These are phyloP conservation scores for Pythium utonaiense DNA, from an alignment of 352 stramenopile species.

Conservation along the genomic window DNA sequence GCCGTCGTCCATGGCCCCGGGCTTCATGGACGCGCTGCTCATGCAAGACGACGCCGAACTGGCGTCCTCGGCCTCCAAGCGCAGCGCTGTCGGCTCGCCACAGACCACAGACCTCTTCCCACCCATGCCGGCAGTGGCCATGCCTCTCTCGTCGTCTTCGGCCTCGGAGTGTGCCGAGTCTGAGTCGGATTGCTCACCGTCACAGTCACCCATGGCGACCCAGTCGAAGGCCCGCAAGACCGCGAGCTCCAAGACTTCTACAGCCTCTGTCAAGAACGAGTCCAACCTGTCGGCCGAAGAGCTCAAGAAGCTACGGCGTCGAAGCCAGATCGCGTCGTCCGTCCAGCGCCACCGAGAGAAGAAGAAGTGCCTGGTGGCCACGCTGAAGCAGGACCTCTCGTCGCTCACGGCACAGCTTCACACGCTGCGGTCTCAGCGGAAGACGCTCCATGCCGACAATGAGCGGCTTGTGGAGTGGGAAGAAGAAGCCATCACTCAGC, in stretches of 20 bases:
- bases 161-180: slow-evolving; percentile 3
- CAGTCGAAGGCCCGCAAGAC: slow-evolving; percentile 12
- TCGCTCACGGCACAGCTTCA: slow-evolving; percentile 39
- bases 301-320: slow-evolving; percentile 51
- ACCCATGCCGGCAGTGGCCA: not conserved
- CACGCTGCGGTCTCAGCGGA: slow-evolving; percentile 37
- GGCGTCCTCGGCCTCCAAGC: slow-evolving; percentile 5
- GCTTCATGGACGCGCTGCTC: slow-evolving; percentile 22
- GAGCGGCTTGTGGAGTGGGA: slow-evolving; percentile 52
- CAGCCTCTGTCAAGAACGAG: slow-evolving; percentile 8
- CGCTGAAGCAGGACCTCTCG: slow-evolving; percentile 43
- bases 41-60: slow-evolving; percentile 15
- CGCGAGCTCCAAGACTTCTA: not conserved
- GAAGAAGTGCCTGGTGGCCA: slow-evolving; percentile 49
- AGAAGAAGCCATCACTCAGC: slow-evolving; percentile 56
- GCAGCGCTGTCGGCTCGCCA: slow-evolving; percentile 17
- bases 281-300: slow-evolving; percentile 40
- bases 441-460: slow-evolving; percentile 36
- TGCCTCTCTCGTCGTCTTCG: not conserved
- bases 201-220: not conserved
- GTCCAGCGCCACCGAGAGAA: slow-evolving; percentile 70
- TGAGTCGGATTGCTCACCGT: not conserved
- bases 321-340: slow-evolving; percentile 59
- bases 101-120: slow-evolving; percentile 22
- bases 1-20: not conserved